Base-by-base conservation (phyloP, 331 rosid species). In the Rosa hybrid region DNA sequence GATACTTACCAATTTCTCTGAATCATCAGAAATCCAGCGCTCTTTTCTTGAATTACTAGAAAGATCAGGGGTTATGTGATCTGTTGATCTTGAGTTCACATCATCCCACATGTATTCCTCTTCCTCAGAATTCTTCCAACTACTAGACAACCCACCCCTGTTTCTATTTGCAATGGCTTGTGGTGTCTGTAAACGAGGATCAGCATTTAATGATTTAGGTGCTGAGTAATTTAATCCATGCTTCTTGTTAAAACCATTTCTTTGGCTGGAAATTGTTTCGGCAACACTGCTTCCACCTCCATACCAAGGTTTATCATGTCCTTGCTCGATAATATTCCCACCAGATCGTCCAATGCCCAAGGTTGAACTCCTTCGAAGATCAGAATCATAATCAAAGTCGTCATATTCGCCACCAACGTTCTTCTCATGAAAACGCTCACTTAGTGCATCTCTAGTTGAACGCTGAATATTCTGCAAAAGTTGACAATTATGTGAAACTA, bases 41-140 rank as follows among this genome's bases (percentile, higher is more conserved):
- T 90, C 90, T 82, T 83, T 86, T 77, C 86, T 84, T 72, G 84
- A 71, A 82, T 78, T 88, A 81, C 71, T 84, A 49, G 92, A 78
- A 54, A 86, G 74, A 77, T 69, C 85, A 25, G 92, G 74, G 64
- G 87, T 81, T 59, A 88, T 88, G 78, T 80, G 90, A 81, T 84
- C 89, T 20, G 84, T 72, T 85, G 82, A 74, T 78, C 90, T 85
- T 75, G 94, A 73, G 85, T 89, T 92, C 89, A 90, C 82, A 82
- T 87, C 94, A 82, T 91, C 93, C 99, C 99, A 96, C 84, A 78
- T 78, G 84, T 86, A 93, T 87, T 96, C 99, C 86, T 96, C 98
- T 86, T 96, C 99, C 90, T 96, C 99, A 6, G 99, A 92, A 87
- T 90, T 92, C 85, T 96, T 96, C 99, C 99, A 96, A 89, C 86